Evolutionary conservation across 768 basidiomycete genomes (phyloP), one percentile per base, ranked within the genome.

Genomic region (Termitomyces sp.): DNA sequence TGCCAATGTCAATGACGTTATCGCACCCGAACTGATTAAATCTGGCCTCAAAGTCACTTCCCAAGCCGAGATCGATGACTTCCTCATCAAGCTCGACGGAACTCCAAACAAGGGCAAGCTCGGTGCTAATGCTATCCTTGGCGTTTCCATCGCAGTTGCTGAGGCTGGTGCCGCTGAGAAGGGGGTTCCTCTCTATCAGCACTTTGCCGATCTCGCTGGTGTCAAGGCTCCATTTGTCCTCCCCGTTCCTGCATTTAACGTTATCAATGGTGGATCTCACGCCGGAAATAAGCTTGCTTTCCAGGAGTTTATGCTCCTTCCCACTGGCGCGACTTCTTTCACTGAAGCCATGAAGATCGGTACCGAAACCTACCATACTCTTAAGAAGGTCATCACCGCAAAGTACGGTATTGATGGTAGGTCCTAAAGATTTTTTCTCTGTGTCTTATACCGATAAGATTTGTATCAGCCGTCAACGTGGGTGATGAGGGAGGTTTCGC

Each of bases 401-500:
- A 98, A 98, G 78, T 99, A 98, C 77, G 97, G 97, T 58, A 98
- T 98, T 69, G 96, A 99, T 72, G 95, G 95, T 95, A 62, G 58
- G 71, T 61, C 24, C 13, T 36, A 12, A 48, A 55, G 60, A 31
- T 31, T 39, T 62, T 59, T 52, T 57, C 50, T 57, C 45, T 63
- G 58, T 65, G 57, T 55, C 31, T 54, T 68, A 58, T 39, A 8
- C 45, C 48, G 27, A 62, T 49, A 31, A 22, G 18, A 44, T 47
- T 31, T 55, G 46, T 58, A 36, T 18, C 66, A 97, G 96, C 96
- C 67, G 93, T 95, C 73, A 99, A 98, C 72, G 96, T 99, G 67
- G 97, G 97, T 78, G 97, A 99, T 67, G 97, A 99, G 82, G 97
- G 97, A 78, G 97, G 97, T 59, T 99, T 99, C 69, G 97, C 97